Conservation (phyloP, 2,329 filamentous ascomycete genomes). For the Claviceps capensis region DNA sequence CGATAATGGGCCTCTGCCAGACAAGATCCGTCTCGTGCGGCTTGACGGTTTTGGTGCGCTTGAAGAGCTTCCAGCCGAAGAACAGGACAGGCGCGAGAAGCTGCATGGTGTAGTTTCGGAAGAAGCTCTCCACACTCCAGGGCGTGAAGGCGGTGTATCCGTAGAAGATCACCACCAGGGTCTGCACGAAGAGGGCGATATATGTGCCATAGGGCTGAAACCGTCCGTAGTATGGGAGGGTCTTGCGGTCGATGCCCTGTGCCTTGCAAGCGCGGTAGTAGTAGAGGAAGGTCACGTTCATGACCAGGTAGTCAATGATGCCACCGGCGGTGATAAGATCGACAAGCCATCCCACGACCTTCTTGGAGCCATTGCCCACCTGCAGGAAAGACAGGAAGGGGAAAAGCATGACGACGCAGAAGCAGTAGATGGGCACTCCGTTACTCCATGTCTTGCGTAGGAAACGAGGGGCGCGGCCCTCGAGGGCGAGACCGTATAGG, state of each 20-base stretch:
- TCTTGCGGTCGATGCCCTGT: conserved; percentile 36
- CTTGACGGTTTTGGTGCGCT: conserved; percentile 40
- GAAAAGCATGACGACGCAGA: conserved; percentile 38
- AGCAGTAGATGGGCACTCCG: conserved; percentile 48
- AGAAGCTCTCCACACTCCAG: conserved; percentile 35
- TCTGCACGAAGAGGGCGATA: conserved; percentile 28
- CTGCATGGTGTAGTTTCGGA: conserved; percentile 44
- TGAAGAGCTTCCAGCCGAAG: conserved; percentile 48
- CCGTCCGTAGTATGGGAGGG: conserved; percentile 42
- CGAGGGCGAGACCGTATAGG: conserved; percentile 35
- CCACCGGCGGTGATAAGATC: conserved; percentile 43
- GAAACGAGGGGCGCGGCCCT: conserved; percentile 35
- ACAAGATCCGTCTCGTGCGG: conserved; percentile 44
- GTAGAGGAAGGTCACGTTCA: conserved; percentile 30
- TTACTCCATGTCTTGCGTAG: conserved; percentile 44
- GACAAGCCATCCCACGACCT: conserved; percentile 39
- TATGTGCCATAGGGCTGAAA: conserved; percentile 46
- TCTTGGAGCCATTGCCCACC: conserved; percentile 31
- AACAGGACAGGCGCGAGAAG: conserved; percentile 40
- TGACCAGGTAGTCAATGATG: conserved; percentile 49
- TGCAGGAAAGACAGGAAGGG: conserved; percentile 40
- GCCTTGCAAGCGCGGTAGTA: conserved; percentile 39
- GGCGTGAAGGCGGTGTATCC: conserved; percentile 39
- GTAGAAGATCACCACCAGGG: conserved; percentile 33
- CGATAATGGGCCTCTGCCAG: conserved; percentile 46